Conservation (phyloP, 1,284 basidiomycete species). For the Cutaneotrichosporon mucoides region DNA sequence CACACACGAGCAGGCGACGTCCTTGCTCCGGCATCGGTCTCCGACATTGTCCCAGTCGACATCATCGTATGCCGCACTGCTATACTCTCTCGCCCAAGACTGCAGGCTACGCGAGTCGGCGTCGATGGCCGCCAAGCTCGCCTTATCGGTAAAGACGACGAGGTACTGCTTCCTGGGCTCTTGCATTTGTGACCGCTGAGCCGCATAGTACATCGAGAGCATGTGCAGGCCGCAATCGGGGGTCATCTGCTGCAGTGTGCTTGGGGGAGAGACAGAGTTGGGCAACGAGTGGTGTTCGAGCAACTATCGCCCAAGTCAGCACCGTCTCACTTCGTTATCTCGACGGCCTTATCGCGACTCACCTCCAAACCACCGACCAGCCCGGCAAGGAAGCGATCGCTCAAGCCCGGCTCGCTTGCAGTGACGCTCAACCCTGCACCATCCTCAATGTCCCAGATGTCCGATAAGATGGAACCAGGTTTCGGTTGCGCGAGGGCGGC, state of each 20-base stretch:
- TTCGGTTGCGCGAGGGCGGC: constrained; percentile 7
- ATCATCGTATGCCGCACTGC: constrained; percentile 16
- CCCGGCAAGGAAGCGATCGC: constrained; percentile 20
- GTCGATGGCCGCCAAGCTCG: constrained; percentile 14
- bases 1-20: constrained; percentile 19
- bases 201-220: constrained; percentile 16
- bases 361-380: constrained; percentile 25
- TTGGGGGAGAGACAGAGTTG: constrained; percentile 7
- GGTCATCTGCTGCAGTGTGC: constrained; percentile 12
- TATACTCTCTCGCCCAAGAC: constrained; percentile 15
- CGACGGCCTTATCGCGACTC: not conserved
- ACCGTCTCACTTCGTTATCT: too few relatives aligned
- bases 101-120: constrained; percentile 11
- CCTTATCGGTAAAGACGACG: constrained; percentile 20
- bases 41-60: constrained; percentile 22
- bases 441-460: constrained; percentile 22
- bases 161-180: constrained; percentile 14
- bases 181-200: not conserved
- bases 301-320: constrained; percentile 4
- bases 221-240: constrained; percentile 17
- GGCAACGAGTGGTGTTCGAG: constrained; percentile 18
- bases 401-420: constrained; percentile 17
- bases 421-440: constrained; percentile 17
- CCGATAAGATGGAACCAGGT: constrained; percentile 13
- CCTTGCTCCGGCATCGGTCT: constrained; percentile 17